Evolutionary conservation across 306 rosid species (phyloP).

Genomic region (Vachellia collinsii): DNA sequence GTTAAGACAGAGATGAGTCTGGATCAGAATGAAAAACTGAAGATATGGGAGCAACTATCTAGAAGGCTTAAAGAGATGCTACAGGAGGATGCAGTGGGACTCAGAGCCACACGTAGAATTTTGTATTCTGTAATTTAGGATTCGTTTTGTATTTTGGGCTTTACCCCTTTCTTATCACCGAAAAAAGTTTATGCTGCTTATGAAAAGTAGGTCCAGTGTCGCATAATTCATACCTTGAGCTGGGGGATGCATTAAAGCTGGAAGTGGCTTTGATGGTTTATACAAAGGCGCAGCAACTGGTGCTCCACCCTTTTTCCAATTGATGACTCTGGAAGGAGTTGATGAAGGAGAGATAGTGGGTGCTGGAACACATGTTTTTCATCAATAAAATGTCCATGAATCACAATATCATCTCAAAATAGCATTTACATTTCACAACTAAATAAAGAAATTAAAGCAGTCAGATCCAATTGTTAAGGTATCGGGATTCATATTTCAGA

Average conservation of each 20-base stretch:
- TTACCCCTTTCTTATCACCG: background rate
- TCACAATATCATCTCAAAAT: constrained; percentile 20
- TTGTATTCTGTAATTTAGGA: background rate
- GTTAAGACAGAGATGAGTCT: too few relatives aligned
- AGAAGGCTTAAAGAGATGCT: too few relatives aligned
- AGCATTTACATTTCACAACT: constrained; percentile 18
- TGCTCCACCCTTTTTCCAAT: constrained; percentile 40
- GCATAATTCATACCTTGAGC: constrained; percentile 44
- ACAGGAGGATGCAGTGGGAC: background rate
- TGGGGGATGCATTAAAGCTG: constrained; percentile 47
- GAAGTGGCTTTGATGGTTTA: constrained; percentile 49
- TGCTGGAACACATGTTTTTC: constrained; percentile 51
- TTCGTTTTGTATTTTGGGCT: background rate
- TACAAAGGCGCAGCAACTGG: constrained; percentile 55
- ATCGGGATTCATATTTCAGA: background rate
- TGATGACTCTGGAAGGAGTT: constrained; percentile 54
- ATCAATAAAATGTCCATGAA: constrained; percentile 28
- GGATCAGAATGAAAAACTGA: too few relatives aligned
- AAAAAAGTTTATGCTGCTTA: constrained; percentile 15
- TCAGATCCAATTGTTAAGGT: constrained; percentile 12
- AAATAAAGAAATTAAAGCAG: background rate
- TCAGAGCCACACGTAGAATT: background rate
- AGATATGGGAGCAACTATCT: too few relatives aligned
- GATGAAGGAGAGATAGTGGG: constrained; percentile 61
- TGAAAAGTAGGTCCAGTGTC: constrained; percentile 34